phyloP scores from a whole-genome alignment of 1,284 basidiomycete genomes.

The Ceratobasidium theobromae region DNA sequence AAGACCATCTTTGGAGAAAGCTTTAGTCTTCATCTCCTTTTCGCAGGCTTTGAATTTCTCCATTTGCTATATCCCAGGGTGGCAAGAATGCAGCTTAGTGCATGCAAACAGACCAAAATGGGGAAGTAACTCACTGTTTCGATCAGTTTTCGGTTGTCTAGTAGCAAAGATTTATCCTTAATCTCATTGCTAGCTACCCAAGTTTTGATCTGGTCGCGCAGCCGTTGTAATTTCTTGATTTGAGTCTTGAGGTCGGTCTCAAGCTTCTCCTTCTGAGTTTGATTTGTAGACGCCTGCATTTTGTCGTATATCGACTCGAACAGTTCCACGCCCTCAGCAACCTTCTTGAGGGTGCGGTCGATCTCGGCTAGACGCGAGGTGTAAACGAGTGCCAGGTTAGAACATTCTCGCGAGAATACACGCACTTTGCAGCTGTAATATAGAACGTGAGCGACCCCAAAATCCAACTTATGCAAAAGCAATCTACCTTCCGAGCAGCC shows the following conservation, averaged over 20 bases:
- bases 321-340: constrained; percentile 88
- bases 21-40: constrained; percentile 99
- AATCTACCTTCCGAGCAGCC: constrained; percentile 31
- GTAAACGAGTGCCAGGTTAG: constrained; percentile 24
- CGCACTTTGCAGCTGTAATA: constrained; percentile 68
- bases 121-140: constrained; percentile 79
- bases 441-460: not conserved
- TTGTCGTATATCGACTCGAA: constrained; percentile 97
- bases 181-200: constrained; percentile 99
- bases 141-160: constrained; percentile 94
- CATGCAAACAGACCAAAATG: constrained; percentile 32
- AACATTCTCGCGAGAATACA: constrained; percentile 24
- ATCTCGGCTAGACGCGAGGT: constrained; percentile 73
- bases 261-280: constrained; percentile 96
- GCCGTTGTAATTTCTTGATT: constrained; percentile 98
- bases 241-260: constrained; percentile 95
- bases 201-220: constrained; percentile 99
- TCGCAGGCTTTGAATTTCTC: constrained; percentile 99
- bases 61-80: constrained; percentile 81
- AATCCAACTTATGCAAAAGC: not conserved
- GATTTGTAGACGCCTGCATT: constrained; percentile 90
- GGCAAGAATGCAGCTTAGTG: constrained; percentile 19
- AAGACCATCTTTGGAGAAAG: constrained; percentile 98
- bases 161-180: constrained; percentile 93
- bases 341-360: constrained; percentile 94